Evolutionary conservation across 306 rosid species (phyloP), one percentile per base, ranked within the genome.

Genomic region (Dalbergia cultrata): DNA sequence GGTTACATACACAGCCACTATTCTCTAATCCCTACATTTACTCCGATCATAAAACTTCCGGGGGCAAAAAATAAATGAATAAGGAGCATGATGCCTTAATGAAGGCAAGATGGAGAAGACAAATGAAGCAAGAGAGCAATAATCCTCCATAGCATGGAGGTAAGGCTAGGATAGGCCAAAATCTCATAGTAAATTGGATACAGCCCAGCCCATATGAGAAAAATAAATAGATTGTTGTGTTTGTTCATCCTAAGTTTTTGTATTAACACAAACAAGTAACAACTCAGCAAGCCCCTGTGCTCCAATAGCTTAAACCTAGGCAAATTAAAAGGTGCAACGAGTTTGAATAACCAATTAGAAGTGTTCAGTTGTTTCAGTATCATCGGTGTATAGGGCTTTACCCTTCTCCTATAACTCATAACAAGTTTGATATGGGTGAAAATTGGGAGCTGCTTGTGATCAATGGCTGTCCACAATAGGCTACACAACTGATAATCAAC

Each of bases 51-150:
- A 63, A 10, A 50, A 47, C 62, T 47, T 9, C 33, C 56, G 21
- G 45, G 47, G 52, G 35, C 14, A 34, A 43, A 41, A 8, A 73
- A 69, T 22, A 47, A 43, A 70, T 70, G 64, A 72, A 56, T 56
- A 13, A 72, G 77, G 17, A 12, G 18, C 37, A 72, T 34, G 80
- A 75, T 44, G 70, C 35, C 64, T 57, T 37, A 13, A 16, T 62
- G 35, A 45, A 45, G 80, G 50, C 70, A 75, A 60, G 56, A 49
- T 43, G 60, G 21, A 49, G 72, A 75, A 47, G 22, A 33, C 8
- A 64, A 39, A 63, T 8, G 79, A 2, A 74, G 14, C 58, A 43
- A 43, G 33, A 22, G 45, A 74, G 22, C 2, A 53, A 13, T 7
- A 49, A 61, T 62, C 60, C 60, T 47, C 47, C 47, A 4, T 45